Conservation (phyloP, 192 early-diverging fungal genomes). For the Backusella psychrophila region DNA sequence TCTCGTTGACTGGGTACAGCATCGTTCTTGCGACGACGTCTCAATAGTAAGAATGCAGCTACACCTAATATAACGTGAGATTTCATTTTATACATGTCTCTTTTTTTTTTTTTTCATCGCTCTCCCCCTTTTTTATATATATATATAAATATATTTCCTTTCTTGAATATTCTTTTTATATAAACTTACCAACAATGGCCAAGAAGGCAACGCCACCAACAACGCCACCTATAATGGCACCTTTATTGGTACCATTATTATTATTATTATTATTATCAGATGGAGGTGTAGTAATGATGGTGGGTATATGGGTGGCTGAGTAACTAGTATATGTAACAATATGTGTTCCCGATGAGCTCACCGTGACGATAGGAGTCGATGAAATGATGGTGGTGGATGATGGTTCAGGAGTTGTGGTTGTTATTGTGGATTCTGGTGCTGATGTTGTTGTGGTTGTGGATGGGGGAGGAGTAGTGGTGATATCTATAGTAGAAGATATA, state of each 20-base stretch:
- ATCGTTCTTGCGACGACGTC: not conserved
- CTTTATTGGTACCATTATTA: not conserved
- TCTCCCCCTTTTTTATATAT: not conserved
- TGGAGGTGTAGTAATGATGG: not conserved
- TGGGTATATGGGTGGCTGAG: not conserved
- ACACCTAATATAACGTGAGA: not conserved
- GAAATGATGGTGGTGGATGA: not conserved
- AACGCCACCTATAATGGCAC: not conserved
- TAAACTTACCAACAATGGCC: not conserved
- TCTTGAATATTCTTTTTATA: not conserved
- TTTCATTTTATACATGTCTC: not conserved
- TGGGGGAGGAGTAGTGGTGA: not conserved
- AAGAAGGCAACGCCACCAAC: not conserved
- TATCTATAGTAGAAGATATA: not conserved
- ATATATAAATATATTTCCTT: not conserved
- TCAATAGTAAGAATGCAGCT: conserved; percentile 3
- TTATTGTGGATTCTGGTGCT: not conserved
- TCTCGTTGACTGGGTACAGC: not conserved
- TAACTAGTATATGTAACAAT: not conserved
- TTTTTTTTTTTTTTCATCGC: not conserved
- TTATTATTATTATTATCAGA: not conserved
- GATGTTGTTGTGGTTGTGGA: not conserved
- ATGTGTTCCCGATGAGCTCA: conserved; percentile 3
- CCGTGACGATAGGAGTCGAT: not conserved
- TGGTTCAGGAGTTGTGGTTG: not conserved